A percentile compares a stretch with the other conserved stretches of the same genome.
Evolutionary conservation across 257 asterid genomes (phyloP).

Genomic region (Agastache rugosa): DNA sequence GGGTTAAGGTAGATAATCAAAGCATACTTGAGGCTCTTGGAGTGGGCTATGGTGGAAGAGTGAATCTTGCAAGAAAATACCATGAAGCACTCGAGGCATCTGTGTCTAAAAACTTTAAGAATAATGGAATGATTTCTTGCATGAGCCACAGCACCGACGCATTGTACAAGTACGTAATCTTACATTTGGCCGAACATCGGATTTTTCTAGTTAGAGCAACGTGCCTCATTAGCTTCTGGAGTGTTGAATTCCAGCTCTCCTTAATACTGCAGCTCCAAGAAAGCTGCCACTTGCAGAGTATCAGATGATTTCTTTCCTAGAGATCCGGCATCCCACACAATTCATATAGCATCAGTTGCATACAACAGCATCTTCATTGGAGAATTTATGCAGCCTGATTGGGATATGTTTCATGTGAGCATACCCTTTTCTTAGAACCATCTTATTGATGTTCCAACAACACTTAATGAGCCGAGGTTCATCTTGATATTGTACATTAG

Average conservation of each 20-base stretch:
- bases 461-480: constrained; percentile 12
- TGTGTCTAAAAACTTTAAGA: constrained; percentile 62
- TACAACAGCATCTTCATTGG: constrained; percentile 79
- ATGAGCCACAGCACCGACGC: constrained; percentile 87
- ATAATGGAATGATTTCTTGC: constrained; percentile 81
- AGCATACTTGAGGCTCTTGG: constrained; percentile 82
- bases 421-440: constrained; percentile 8
- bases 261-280: constrained; percentile 56
- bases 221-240: not conserved
- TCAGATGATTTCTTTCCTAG: constrained; percentile 89
- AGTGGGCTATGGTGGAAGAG: constrained; percentile 78
- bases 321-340: constrained; percentile 91
- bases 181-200: not conserved
- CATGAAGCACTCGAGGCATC: constrained; percentile 81
- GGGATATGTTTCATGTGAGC: constrained; percentile 95
- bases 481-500: not conserved
- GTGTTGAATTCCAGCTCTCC: not conserved
- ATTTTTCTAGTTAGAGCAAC: not conserved
- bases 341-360: constrained; percentile 84
- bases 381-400: constrained; percentile 90
- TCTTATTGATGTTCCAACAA: not conserved
- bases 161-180: constrained; percentile 63
- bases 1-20: constrained; percentile 79
- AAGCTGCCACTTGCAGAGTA: constrained; percentile 64
- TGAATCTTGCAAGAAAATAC: constrained; percentile 67